Base-by-base conservation (phyloP, 2,329 filamentous ascomycete genomes). In the Macroventuria anomochaeta region DNA sequence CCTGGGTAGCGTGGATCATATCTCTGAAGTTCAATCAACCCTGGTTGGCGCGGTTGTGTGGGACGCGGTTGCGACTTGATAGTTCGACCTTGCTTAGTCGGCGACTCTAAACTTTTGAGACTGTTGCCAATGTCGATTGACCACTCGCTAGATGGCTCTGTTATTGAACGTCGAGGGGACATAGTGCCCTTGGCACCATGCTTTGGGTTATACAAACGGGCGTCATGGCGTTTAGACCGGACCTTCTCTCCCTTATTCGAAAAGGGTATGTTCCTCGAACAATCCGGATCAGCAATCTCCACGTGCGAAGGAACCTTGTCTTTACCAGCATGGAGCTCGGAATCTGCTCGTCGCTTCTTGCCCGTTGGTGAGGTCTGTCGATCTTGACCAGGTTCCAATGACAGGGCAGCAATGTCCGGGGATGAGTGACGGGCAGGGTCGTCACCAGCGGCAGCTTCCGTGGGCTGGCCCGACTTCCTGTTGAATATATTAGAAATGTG, bases 1-100 rank as follows among this genome's bases (percentile, higher is more conserved):
- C 65, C 68, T 13, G 77, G 74, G 50, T 71, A 75, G 0, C 72
- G 62, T 10, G 59, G 47, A 47, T 76, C 71, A 52, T 61, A 61
- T 13, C 58, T 60, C 36, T 67, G 68, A 6, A 69, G 33, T 11
- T 72, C 66, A 23, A 69, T 59, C 76, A 83, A 57, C 3, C 64
- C 61, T 3, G 64, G 59, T 28, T 69, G 68, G 4, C 65, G 69
- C 11, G 23, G 28, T 15, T 2, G 2, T 5, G 12, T 10, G 1
- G 43, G n/a, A 1, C 13, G 6, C 3, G 20, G 15, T 31, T 31
- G 25, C 7, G 21, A 17, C 26, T 21, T 18, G 25, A 6, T 1
- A 33, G 10, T 26, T 8, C n/a, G 62, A n/a, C 46, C 62, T 15
- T 42, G 28, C 12, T 26, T 18, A 17, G 2, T n/a, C 8, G 39